phyloP scores from a whole-genome alignment of 2,329 filamentous ascomycete genomes.

The Lachnellula cervina region DNA sequence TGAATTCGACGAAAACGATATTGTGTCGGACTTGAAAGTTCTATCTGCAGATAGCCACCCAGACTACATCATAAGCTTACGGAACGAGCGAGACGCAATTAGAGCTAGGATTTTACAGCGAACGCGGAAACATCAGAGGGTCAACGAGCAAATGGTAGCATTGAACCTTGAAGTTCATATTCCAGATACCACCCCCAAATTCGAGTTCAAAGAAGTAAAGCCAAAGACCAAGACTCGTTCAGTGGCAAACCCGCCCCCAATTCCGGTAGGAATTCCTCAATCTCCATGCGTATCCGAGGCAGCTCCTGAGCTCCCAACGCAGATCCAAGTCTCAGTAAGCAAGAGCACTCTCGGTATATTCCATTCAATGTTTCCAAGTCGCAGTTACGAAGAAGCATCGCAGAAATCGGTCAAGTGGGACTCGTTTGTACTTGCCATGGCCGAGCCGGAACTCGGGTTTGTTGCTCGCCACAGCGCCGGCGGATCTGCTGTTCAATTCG shows the following conservation, averaged over 20 bases:
- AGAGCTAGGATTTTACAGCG: neutral
- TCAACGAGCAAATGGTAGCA: neutral
- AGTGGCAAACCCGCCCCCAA: too few relatives aligned
- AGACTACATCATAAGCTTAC: neutral
- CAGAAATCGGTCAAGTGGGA: neutral
- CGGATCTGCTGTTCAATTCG: neutral
- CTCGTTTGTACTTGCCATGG: neutral
- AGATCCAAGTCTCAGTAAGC: neutral
- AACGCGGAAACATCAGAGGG: neutral
- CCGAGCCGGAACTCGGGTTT: neutral
- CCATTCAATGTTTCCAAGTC: neutral
- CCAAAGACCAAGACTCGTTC: slow-evolving; percentile 2
- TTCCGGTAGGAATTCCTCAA: neutral
- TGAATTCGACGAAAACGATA: neutral
- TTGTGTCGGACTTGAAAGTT: neutral
- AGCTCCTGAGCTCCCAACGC: slow-evolving; percentile 19
- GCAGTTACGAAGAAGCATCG: neutral
- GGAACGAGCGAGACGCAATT: neutral
- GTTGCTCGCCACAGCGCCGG: neutral
- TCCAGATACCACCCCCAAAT: neutral
- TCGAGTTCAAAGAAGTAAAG: neutral
- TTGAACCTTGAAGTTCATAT: neutral
- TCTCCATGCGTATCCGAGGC: slow-evolving; percentile 19
- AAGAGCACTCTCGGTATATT: neutral
- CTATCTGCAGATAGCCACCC: neutral